These are phyloP conservation scores for Penicillium sp. DNA, from an alignment of 2,329 filamentous ascomycete genomes.

Conservation along the genomic window DNA sequence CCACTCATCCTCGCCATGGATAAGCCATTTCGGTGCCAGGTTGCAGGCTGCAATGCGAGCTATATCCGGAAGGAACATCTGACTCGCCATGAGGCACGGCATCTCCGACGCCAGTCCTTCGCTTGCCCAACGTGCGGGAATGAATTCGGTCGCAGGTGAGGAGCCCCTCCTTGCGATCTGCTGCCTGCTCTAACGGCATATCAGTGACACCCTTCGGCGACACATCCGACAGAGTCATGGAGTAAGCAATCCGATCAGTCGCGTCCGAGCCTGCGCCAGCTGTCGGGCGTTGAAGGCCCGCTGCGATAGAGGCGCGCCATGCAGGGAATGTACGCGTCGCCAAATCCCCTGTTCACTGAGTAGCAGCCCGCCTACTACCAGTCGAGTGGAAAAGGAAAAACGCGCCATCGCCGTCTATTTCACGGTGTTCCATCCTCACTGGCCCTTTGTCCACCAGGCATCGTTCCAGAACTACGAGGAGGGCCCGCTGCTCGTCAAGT, in stretches of 20 bases:
- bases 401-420: slow-evolving; percentile 33
- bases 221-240: slow-evolving; percentile 28
- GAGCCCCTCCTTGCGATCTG: no score
- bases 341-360: slow-evolving; percentile 19
- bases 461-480: slow-evolving; percentile 30
- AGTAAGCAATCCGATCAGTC: slow-evolving; percentile 15
- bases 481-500: slow-evolving; percentile 33
- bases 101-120: slow-evolving; percentile 20
- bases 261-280: slow-evolving; percentile 24
- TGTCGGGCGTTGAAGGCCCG: slow-evolving; percentile 27
- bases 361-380: neutral
- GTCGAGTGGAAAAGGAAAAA: slow-evolving; percentile 8
- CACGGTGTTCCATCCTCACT: slow-evolving; percentile 31
- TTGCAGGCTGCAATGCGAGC: slow-evolving; percentile 26
- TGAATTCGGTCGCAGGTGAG: slow-evolving; percentile 22
- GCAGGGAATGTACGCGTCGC: slow-evolving; percentile 25
- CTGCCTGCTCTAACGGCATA: no score
- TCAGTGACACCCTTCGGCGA: slow-evolving; percentile 35
- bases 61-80: slow-evolving; percentile 35
- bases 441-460: slow-evolving; percentile 35
- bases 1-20: neutral
- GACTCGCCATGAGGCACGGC: slow-evolving; percentile 27
- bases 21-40: slow-evolving; percentile 9
- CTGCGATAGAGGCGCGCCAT: slow-evolving; percentile 28
- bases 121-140: slow-evolving; percentile 24